These are phyloP conservation scores for Rhizophora apiculata DNA, from an alignment of 345 rosid genomes.

Conservation along the genomic window DNA sequence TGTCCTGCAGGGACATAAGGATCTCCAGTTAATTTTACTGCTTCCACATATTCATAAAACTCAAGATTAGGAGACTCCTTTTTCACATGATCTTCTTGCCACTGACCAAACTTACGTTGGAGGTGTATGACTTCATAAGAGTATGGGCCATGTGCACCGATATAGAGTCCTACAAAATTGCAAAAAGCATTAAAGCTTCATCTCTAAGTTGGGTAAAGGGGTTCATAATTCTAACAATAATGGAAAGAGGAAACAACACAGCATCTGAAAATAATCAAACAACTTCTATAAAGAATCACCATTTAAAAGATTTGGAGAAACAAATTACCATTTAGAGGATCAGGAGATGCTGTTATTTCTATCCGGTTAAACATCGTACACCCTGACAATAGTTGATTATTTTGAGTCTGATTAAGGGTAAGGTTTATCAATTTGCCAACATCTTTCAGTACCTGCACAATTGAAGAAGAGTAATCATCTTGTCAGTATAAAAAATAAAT, in stretches of 20 bases:
- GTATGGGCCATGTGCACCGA: constrained; percentile 83
- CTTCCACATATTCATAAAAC: constrained; percentile 94
- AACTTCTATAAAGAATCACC: constrained; percentile 42
- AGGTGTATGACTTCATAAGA: constrained; percentile 84
- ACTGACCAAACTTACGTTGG: constrained; percentile 80
- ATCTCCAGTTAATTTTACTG: constrained; percentile 87
- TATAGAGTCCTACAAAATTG: constrained; percentile 65
- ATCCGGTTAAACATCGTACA: constrained; percentile 80
- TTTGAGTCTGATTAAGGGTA: constrained; percentile 72
- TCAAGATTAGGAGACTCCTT: constrained; percentile 58
- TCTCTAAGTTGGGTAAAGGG: not conserved
- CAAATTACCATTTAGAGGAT: constrained; percentile 65
- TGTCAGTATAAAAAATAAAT: too few relatives aligned
- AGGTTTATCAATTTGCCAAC: constrained; percentile 74
- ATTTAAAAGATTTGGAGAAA: constrained; percentile 63
- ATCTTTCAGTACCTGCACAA: constrained; percentile 78
- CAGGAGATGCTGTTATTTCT: constrained; percentile 56
- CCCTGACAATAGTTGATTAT: constrained; percentile 64
- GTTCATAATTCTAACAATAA: not conserved
- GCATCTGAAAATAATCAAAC: not conserved
- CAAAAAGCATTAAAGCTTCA: constrained; percentile 1
- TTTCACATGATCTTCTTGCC: constrained; percentile 60
- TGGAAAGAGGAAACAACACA: not conserved
- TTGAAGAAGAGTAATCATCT: constrained; percentile 1
- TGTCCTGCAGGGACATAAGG: constrained; percentile 93